phyloP scores from a whole-genome alignment of 306 rosid species.

The Begonia peltatifolia region DNA sequence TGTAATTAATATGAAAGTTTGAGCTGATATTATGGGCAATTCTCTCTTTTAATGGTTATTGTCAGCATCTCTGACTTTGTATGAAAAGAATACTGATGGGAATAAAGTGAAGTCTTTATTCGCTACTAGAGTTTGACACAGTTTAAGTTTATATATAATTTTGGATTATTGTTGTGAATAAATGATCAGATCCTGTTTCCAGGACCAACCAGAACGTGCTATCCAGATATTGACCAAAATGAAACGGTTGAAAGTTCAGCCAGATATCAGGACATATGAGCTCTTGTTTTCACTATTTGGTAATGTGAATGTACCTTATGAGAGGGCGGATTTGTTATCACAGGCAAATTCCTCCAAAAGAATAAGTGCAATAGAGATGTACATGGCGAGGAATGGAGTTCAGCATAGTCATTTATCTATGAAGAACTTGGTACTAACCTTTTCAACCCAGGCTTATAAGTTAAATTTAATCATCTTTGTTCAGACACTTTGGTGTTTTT shows the following conservation, averaged over 20 bases:
- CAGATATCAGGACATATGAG: slow-evolving; percentile 62
- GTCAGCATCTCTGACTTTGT: too few species aligned
- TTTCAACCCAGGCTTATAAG: neutral
- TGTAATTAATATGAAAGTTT: too few species aligned
- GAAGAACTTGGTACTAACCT: slow-evolving; percentile 39
- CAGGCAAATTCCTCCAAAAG: slow-evolving; percentile 49
- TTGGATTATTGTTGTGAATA: slow-evolving; percentile 3
- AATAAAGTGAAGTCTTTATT: too few species aligned
- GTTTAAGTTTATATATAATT: slow-evolving; percentile 1
- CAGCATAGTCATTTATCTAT: slow-evolving; percentile 61
- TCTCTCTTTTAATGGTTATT: too few species aligned
- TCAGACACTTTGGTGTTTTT: too few species aligned
- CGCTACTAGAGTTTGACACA: neutral
- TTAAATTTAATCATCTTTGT: too few species aligned
- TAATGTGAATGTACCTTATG: slow-evolving; percentile 62
- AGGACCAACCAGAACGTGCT: slow-evolving; percentile 77
- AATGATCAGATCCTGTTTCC: slow-evolving; percentile 17
- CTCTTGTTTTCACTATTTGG: slow-evolving; percentile 68
- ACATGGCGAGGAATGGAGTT: slow-evolving; percentile 52
- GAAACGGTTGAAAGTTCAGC: slow-evolving; percentile 39
- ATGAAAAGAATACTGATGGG: too few species aligned
- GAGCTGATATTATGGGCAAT: too few species aligned
- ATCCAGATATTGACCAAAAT: slow-evolving; percentile 57
- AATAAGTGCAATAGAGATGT: slow-evolving; percentile 54
- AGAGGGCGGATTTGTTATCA: slow-evolving; percentile 44